Conservation (phyloP, 306 rosid genomes). For the Echinosophora koreensis region DNA sequence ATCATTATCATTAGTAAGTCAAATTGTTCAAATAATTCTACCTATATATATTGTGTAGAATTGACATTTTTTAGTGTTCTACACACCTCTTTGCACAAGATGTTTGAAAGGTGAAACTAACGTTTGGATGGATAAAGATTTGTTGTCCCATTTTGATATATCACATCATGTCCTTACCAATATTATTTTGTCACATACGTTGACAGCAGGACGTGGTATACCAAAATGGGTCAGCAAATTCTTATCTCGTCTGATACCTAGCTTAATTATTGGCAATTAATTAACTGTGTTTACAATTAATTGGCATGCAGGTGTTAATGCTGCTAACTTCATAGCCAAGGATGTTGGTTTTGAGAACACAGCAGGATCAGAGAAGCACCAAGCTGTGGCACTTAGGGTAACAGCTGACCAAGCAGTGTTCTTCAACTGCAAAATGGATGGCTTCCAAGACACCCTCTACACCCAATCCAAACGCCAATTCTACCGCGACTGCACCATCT, state of each 20-base stretch:
- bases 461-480: constrained; percentile 56
- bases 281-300: neutral
- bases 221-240: too few relatives aligned
- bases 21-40: neutral
- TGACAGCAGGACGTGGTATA: too few relatives aligned
- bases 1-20: neutral
- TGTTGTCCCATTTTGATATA: too few relatives aligned
- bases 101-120: neutral
- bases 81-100: too few relatives aligned
- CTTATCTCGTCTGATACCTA: too few relatives aligned
- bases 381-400: constrained; percentile 63
- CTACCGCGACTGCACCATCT: constrained; percentile 61
- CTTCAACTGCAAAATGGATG: constrained; percentile 56
- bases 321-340: constrained; percentile 67
- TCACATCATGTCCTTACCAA: too few relatives aligned
- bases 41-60: neutral
- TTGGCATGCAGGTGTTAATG: constrained; percentile 57
- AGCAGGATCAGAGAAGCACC: constrained; percentile 55
- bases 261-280: too few relatives aligned
- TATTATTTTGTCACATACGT: too few relatives aligned
- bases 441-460: constrained; percentile 62
- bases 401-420: constrained; percentile 56
- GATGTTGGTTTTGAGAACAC: constrained; percentile 68
- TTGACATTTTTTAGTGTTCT: too few relatives aligned
- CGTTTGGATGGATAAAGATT: too few relatives aligned